phyloP scores from a whole-genome alignment of 352 stramenopile genomes.

The Globisporangium nunn region DNA sequence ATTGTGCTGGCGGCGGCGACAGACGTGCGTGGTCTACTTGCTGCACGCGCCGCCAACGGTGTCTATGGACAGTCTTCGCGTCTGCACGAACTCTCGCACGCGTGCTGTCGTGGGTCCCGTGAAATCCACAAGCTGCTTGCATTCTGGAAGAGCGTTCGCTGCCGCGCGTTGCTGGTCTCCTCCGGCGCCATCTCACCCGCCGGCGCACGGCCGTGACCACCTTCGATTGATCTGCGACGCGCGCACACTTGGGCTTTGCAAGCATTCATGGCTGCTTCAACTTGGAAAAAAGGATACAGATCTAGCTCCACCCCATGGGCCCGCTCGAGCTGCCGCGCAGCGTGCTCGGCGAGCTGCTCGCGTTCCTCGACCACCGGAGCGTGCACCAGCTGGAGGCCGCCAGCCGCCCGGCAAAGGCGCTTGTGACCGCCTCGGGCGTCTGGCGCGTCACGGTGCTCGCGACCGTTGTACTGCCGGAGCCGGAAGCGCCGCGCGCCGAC shows the following conservation, averaged over 20 bases:
- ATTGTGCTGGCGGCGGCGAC: too few relatives aligned
- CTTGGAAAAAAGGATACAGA: neutral
- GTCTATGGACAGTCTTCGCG: too few relatives aligned
- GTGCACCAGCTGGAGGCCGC: slow-evolving; percentile 19
- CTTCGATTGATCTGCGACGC: slow-evolving; percentile 7
- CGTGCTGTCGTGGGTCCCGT: too few relatives aligned
- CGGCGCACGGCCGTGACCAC: too few relatives aligned
- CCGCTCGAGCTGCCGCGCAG: slow-evolving; percentile 16
- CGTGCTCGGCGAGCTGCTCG: slow-evolving; percentile 22
- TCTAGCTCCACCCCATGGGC: neutral
- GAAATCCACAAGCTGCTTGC: too few relatives aligned
- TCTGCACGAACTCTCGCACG: too few relatives aligned
- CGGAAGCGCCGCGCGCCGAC: neutral
- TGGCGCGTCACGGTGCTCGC: slow-evolving; percentile 15
- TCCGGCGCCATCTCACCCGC: too few relatives aligned
- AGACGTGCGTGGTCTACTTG: too few relatives aligned
- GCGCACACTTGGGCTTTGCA: slow-evolving; percentile 7
- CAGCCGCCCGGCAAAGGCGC: slow-evolving; percentile 10
- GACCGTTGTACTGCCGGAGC: slow-evolving; percentile 9
- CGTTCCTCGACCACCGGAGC: slow-evolving; percentile 19
- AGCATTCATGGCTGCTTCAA: neutral
- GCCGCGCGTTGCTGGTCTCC: too few relatives aligned
- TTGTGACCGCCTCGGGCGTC: slow-evolving; percentile 11
- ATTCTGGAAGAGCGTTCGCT: too few relatives aligned
- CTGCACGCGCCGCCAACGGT: too few relatives aligned